A percentile compares a stretch with the other conserved stretches of the same genome.
phyloP scores from a whole-genome alignment of 805 yeast species.

The Metschnikowia cubensis region DNA sequence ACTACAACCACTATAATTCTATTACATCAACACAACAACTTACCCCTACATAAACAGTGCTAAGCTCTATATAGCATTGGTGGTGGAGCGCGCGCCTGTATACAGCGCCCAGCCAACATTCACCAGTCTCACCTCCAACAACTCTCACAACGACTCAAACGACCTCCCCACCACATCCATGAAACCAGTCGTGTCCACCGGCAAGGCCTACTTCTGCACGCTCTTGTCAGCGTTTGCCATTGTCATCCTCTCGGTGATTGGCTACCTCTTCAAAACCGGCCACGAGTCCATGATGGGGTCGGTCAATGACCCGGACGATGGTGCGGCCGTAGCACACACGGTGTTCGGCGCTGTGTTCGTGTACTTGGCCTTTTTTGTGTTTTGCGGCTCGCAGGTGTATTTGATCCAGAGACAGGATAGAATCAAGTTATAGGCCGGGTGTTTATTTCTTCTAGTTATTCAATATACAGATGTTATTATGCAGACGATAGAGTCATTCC shows the following conservation, averaged over 20 bases:
- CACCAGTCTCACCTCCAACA: neutral
- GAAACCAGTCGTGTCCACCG: conserved; percentile 52
- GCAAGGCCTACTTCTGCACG: conserved; percentile 94
- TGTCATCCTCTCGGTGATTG: conserved; percentile 80
- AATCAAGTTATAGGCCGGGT: conserved; percentile 39
- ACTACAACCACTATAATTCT: no score
- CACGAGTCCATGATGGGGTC: conserved; percentile 95
- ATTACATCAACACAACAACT: no score
- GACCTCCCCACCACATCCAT: conserved; percentile 15
- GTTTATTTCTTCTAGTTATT: neutral
- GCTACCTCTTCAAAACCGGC: conserved; percentile 69
- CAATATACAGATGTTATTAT: neutral
- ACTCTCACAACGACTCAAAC: no score
- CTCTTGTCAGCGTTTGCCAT: conserved; percentile 89
- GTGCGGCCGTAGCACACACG: conserved; percentile 88
- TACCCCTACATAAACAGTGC: no score
- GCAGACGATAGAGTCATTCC: no score
- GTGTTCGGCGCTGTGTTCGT: conserved; percentile 86
- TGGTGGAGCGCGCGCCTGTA: neutral
- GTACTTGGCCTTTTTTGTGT: conserved; percentile 72
- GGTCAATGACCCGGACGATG: conserved; percentile 85
- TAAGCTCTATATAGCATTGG: no score
- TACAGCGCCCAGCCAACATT: neutral
- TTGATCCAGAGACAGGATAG: conserved; percentile 60
- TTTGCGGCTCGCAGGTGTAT: conserved; percentile 84